Base-by-base conservation (phyloP, 1,284 basidiomycete genomes). In the Pseudozyma tsukubaensis region DNA sequence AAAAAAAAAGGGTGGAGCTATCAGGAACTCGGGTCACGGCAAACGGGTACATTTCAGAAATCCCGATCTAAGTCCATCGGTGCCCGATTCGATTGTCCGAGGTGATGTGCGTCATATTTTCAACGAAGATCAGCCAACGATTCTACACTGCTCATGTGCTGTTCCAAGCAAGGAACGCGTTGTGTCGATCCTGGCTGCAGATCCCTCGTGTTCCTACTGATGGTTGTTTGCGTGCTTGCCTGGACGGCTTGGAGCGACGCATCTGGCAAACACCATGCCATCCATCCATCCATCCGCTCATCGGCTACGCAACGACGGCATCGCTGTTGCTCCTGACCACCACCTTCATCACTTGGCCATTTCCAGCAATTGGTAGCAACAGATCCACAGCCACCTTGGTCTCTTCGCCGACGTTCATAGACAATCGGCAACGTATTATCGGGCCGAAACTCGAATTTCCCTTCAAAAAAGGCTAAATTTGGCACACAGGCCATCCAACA, bases 241-340 rank as follows among this genome's bases (percentile, higher is more conserved):
- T 29, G 24, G 24, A 29, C 34, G 36, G 56, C 49, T 21, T 18
- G 8, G 18, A 48, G 19, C 12, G 29, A 35, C 44, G 42, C 13
- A n/a, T 45, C 35, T 37, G 49, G n/a, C n/a, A 19, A 12, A 14
- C 42, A 54, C 18, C 52, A 37, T 35, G 21, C 40, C 24, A 54
- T 54, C 34, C 40, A 47, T 43, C 58, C 47, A 44, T 52, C 50
- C 45, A 50, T 48, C 50, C 58, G 40, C 44, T 50, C 53, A 56
- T 53, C 53, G 49, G 39, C 39, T 18, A 3, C 14, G 14, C n/a
- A 18, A 45, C 19, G 24, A 5, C 16, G 37, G 19, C 6, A 36
- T 24, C 6, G 50, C 11, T 39, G 4, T 50, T 13, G 24, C 48
- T 32, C 36, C 19, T 36, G 18, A n/a, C 37, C 12, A 53, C 51